phyloP scores from a whole-genome alignment of 2,329 filamentous ascomycete genomes.

The Plenodomus biglobosus region DNA sequence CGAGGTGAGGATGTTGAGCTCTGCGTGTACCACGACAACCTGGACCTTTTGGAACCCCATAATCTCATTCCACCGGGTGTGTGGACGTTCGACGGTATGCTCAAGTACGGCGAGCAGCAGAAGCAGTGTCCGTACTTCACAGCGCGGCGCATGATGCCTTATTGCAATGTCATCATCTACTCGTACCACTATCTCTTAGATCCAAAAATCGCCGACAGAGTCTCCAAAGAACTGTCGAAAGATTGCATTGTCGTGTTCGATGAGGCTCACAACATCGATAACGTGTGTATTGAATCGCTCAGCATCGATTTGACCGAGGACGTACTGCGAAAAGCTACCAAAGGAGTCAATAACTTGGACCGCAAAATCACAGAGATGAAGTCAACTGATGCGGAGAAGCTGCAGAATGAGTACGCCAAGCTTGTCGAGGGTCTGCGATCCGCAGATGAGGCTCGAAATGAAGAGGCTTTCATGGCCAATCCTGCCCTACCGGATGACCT shows the following conservation, averaged over 20 bases:
- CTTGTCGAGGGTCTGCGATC: conserved; percentile 88
- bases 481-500: conserved; percentile 91
- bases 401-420: conserved; percentile 94
- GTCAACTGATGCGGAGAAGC: conserved; percentile 87
- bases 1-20: conserved; percentile 90
- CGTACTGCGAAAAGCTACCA: conserved; percentile 83
- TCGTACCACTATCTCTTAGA: conserved; percentile 98
- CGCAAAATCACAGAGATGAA: conserved; percentile 92
- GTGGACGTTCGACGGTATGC: conserved; percentile 88
- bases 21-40: conserved; percentile 96
- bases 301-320: conserved; percentile 98
- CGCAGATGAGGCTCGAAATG: conserved; percentile 83
- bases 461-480: conserved; percentile 97
- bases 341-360: conserved; percentile 88
- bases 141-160: conserved; percentile 96
- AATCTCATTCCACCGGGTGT: conserved; percentile 93
- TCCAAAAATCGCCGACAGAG: conserved; percentile 93
- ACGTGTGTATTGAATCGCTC: conserved; percentile 95
- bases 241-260: conserved; percentile 99
- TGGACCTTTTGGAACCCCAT: conserved; percentile 91
- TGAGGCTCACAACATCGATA: conserved; percentile 99
- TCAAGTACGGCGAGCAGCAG: conserved; percentile 88
- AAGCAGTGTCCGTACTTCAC: conserved; percentile 99
- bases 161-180: conserved; percentile 99
- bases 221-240: conserved; percentile 93